Evolutionary conservation across 1,139 yeast species (phyloP).

Genomic region (Candida frijolesensis): DNA sequence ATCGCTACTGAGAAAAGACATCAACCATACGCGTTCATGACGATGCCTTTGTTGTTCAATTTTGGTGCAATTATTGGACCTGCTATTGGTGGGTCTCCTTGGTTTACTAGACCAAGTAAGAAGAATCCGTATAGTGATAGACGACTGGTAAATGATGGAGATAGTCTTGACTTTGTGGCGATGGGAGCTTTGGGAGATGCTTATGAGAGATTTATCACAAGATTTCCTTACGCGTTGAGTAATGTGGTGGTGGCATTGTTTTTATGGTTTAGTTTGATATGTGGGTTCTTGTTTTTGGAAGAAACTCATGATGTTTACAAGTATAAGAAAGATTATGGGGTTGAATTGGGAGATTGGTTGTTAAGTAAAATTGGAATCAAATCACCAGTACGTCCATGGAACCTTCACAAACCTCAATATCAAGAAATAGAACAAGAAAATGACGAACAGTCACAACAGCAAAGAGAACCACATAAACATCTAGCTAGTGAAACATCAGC

Average conservation of each 20-base stretch:
- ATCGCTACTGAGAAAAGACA: slow-evolving; percentile 56
- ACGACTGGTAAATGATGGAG: slow-evolving; percentile 4
- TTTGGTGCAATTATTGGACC: slow-evolving; percentile 49
- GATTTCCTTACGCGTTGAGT: slow-evolving; percentile 61
- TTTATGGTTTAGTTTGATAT: slow-evolving; percentile 38
- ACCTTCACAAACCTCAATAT: neutral
- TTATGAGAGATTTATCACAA: slow-evolving; percentile 33
- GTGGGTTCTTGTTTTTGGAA: slow-evolving; percentile 57
- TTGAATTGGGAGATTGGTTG: slow-evolving; percentile 54
- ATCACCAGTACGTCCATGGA: slow-evolving; percentile 39
- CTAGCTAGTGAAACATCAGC: slow-evolving; percentile 15
- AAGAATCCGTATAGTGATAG: slow-evolving; percentile 11
- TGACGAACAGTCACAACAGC: neutral
- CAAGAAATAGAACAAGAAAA: no score
- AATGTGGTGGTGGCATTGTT: slow-evolving; percentile 54
- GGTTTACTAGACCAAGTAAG: slow-evolving; percentile 31
- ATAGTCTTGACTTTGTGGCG: neutral
- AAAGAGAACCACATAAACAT: slow-evolving; percentile 17
- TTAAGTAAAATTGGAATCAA: slow-evolving; percentile 33
- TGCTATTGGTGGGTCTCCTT: slow-evolving; percentile 50
- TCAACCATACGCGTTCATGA: slow-evolving; percentile 63
- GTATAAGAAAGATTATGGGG: slow-evolving; percentile 49
- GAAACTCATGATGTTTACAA: slow-evolving; percentile 56
- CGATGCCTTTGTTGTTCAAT: slow-evolving; percentile 61
- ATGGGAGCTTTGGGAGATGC: slow-evolving; percentile 3